Conservation (phyloP, 2,329 filamentous ascomycete genomes). For the Ophiostoma tasmaniense region DNA sequence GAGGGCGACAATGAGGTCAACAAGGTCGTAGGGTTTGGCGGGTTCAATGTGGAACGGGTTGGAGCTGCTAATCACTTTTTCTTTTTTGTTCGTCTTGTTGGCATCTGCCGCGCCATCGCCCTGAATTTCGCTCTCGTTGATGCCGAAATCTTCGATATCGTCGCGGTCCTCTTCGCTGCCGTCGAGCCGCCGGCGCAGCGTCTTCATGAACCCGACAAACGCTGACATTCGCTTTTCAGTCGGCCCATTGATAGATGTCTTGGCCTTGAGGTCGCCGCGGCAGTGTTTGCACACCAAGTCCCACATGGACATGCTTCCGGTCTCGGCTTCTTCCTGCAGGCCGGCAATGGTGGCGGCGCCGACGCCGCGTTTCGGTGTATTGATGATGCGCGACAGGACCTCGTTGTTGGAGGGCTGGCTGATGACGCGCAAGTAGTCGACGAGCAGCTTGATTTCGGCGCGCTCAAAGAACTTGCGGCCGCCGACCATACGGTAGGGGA, state of each 20-base stretch:
- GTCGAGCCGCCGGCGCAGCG: constrained; percentile 7
- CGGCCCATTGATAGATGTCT: constrained; percentile 37
- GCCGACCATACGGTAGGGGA: constrained; percentile 88
- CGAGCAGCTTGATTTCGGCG: constrained; percentile 72
- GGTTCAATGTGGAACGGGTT: not conserved
- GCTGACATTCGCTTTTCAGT: not conserved
- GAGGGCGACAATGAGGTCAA: constrained; percentile 43
- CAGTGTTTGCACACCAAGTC: constrained; percentile 53
- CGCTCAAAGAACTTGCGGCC: constrained; percentile 89
- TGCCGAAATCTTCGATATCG: not conserved
- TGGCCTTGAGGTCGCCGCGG: constrained; percentile 39
- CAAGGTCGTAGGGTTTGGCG: constrained; percentile 25
- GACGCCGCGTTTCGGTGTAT: constrained; percentile 70
- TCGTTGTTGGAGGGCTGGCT: constrained; percentile 82
- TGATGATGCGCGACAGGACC: constrained; percentile 73
- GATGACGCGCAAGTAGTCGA: constrained; percentile 83
- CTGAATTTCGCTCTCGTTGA: not conserved
- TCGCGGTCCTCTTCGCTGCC: not conserved
- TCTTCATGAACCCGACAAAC: constrained; percentile 7
- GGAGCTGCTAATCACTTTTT: not conserved
- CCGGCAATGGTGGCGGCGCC: constrained; percentile 69
- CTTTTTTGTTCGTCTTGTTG: not conserved
- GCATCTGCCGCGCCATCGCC: not conserved
- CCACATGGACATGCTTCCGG: constrained; percentile 64
- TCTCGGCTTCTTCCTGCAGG: constrained; percentile 69